Percentiles rank a stretch among this genome's conserved stretches.
phyloP scores from a whole-genome alignment of 495 filamentous ascomycete species.

The Trichoderma orchidacearum region DNA sequence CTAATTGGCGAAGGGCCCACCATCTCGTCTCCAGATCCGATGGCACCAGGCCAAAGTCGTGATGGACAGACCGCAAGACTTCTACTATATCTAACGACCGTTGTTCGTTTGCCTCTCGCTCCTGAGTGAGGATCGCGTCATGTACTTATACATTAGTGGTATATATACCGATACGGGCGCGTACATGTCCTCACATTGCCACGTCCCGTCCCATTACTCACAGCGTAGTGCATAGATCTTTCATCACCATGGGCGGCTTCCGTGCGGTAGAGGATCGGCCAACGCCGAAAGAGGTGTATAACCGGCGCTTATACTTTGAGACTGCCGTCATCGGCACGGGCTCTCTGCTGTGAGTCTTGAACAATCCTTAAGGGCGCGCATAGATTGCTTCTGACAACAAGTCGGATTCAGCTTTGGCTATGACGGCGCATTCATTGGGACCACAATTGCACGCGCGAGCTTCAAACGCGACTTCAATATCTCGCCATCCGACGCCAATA shows the following conservation, averaged over 20 bases:
- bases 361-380: neutral
- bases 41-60: neutral
- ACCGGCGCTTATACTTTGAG: slow-evolving; percentile 12
- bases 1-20: neutral
- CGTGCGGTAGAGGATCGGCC: slow-evolving; percentile 21
- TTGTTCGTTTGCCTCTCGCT: neutral
- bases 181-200: neutral
- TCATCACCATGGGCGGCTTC: slow-evolving; percentile 4
- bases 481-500: slow-evolving; percentile 10
- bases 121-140: no score
- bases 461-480: slow-evolving; percentile 21
- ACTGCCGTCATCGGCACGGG: slow-evolving; percentile 12
- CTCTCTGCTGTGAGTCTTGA: slow-evolving; percentile 5
- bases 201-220: neutral
- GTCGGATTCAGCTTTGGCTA: slow-evolving; percentile 10
- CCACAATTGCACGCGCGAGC: slow-evolving; percentile 11
- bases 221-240: neutral
- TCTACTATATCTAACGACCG: neutral
- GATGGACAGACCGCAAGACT: neutral
- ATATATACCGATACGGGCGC: neutral
- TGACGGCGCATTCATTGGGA: slow-evolving; percentile 17
- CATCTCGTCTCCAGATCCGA: neutral
- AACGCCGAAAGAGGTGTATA: slow-evolving; percentile 19
- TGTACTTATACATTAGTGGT: no score
- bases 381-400: neutral